Evolutionary conservation across 1,139 yeast species (phyloP).

Genomic region (Candida sp.): DNA sequence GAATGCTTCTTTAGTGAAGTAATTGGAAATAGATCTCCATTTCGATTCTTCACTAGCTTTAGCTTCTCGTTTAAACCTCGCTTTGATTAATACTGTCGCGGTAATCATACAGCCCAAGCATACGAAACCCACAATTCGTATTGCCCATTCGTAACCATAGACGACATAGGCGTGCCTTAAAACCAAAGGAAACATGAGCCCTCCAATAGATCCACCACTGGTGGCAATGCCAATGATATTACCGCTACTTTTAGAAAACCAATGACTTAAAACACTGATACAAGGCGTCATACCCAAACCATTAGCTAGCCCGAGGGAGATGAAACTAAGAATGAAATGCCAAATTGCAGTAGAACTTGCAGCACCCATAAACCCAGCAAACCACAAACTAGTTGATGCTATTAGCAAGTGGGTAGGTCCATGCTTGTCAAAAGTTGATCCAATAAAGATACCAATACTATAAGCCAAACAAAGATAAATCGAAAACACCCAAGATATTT

Average conservation of each 20-base stretch:
- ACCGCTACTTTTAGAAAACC: slow-evolving; percentile 53
- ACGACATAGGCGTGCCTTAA: slow-evolving; percentile 48
- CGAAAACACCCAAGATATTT: slow-evolving; percentile 67
- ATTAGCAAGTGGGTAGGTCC: slow-evolving; percentile 46
- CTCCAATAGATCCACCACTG: slow-evolving; percentile 65
- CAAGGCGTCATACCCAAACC: slow-evolving; percentile 57
- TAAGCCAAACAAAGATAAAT: slow-evolving; percentile 55
- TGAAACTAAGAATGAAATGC: slow-evolving; percentile 54
- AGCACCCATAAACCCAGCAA: slow-evolving; percentile 48
- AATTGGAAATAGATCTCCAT: not conserved
- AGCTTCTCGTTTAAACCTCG: slow-evolving; percentile 29
- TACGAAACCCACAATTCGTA: slow-evolving; percentile 51
- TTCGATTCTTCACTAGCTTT: not conserved
- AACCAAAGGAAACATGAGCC: slow-evolving; percentile 57
- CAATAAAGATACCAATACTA: slow-evolving; percentile 50
- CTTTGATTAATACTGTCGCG: slow-evolving; percentile 43
- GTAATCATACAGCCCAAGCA: slow-evolving; percentile 38
- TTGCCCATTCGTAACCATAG: slow-evolving; percentile 62
- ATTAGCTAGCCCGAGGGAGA: slow-evolving; percentile 52
- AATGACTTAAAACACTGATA: slow-evolving; percentile 57
- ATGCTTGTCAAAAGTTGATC: slow-evolving; percentile 43
- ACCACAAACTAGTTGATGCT: slow-evolving; percentile 39
- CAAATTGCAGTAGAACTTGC: slow-evolving; percentile 47
- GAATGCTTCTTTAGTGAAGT: slow-evolving; percentile 7
- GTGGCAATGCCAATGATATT: slow-evolving; percentile 56